Evolutionary conservation across 2,329 filamentous ascomycete species (phyloP).

Genomic region (Pseudocercospora cruenta): DNA sequence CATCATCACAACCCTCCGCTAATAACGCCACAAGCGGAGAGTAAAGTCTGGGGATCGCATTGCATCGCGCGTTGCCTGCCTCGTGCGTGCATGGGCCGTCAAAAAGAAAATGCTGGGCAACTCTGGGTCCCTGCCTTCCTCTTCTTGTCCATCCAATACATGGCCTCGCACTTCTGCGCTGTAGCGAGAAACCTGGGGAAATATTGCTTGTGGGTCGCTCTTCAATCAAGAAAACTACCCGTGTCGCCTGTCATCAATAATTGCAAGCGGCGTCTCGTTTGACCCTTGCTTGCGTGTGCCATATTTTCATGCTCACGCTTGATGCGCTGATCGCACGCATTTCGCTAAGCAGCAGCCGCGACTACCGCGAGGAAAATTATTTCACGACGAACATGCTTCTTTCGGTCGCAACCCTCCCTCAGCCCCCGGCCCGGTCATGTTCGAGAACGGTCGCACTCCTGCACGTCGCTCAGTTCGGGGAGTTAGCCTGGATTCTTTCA

Average conservation of each 20-base stretch:
- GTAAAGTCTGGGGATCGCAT: background rate
- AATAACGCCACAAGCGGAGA: background rate
- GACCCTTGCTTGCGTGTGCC: background rate
- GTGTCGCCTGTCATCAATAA: background rate
- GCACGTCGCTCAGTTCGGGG: background rate
- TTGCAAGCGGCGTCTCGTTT: background rate
- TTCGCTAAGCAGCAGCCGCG: constrained; percentile 8
- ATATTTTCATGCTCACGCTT: background rate
- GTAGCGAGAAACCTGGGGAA: background rate
- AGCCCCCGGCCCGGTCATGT: background rate
- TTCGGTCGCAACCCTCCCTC: background rate
- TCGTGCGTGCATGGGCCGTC: background rate
- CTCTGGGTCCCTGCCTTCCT: background rate
- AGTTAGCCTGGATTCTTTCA: background rate
- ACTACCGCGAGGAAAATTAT: constrained; percentile 4
- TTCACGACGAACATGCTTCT: background rate
- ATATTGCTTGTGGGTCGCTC: background rate
- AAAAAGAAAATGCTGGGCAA: background rate
- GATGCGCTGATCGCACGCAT: constrained; percentile 2
- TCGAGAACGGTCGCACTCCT: constrained; percentile 1
- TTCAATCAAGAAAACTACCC: background rate
- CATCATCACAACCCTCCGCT: background rate
- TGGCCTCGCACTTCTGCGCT: background rate
- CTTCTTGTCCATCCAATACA: background rate
- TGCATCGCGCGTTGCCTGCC: background rate